Percentiles rank a stretch among this genome's conserved stretches.
phyloP scores from a whole-genome alignment of 2,329 filamentous ascomycete genomes.

The Juglanconis oblonga region DNA sequence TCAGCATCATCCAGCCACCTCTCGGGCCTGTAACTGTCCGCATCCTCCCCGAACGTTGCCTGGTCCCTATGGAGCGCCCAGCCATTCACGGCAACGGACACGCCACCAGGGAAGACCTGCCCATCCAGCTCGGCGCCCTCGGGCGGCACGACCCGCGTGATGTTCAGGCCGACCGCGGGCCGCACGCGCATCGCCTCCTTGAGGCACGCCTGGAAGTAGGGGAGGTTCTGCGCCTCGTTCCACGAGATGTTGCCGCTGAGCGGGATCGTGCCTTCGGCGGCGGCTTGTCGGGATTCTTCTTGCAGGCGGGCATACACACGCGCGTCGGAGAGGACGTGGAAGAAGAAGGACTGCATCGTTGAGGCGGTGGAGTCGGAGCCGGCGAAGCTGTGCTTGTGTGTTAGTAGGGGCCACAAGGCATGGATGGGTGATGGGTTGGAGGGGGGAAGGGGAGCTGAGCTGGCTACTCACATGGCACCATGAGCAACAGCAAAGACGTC shows the following conservation, averaged over 20 bases:
- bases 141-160: slow-evolving; percentile 48
- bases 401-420: too few relatives aligned
- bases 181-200: slow-evolving; percentile 55
- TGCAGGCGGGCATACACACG: slow-evolving; percentile 38
- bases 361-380: slow-evolving; percentile 61
- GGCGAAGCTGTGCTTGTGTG: slow-evolving; percentile 42
- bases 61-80: slow-evolving; percentile 51
- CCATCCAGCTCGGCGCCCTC: slow-evolving; percentile 52
- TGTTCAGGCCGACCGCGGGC: slow-evolving; percentile 54
- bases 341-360: slow-evolving; percentile 57
- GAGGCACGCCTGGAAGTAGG: slow-evolving; percentile 56
- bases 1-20: slow-evolving; percentile 50
- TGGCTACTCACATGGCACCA: slow-evolving; percentile 47
- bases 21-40: slow-evolving; percentile 51
- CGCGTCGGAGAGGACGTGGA: slow-evolving; percentile 43
- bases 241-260: slow-evolving; percentile 43
- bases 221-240: slow-evolving; percentile 44
- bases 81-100: slow-evolving; percentile 50
- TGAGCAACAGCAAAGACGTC: slow-evolving; percentile 57
- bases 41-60: slow-evolving; percentile 47
- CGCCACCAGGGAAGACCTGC: slow-evolving; percentile 48
- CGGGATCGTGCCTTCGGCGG: slow-evolving; percentile 31
- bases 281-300: slow-evolving; percentile 43
- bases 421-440: not conserved
- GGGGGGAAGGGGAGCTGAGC: not conserved